Evolutionary conservation across 805 yeast genomes (phyloP).

Genomic region (Starmerella ratchasimensis): DNA sequence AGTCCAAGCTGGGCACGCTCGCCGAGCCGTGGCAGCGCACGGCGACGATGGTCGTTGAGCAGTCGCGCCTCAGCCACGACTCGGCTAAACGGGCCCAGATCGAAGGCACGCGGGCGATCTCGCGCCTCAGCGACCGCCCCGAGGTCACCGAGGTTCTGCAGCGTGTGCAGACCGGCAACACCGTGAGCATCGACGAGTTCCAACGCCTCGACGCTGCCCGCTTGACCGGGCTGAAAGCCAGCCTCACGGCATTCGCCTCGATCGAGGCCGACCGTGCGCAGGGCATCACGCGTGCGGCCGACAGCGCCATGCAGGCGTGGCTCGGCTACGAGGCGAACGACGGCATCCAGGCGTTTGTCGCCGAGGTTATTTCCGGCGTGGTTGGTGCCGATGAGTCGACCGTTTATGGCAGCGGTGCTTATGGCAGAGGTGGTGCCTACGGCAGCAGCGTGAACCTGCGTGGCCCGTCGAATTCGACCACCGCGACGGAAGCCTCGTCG

Average conservation of each 20-base stretch:
- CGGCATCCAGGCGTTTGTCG: constrained; percentile 46
- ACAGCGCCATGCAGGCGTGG: constrained; percentile 50
- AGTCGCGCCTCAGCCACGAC: constrained; percentile 23
- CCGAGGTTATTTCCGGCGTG: constrained; percentile 21
- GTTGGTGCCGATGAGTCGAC: constrained; percentile 11
- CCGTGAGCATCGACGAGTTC: constrained; percentile 45
- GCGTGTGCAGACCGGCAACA: background rate
- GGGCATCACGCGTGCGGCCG: constrained; percentile 37
- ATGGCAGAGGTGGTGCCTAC: no score
- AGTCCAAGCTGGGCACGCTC: constrained; percentile 21
- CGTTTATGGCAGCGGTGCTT: background rate
- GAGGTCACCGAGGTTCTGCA: constrained; percentile 8
- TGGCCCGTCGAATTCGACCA: background rate
- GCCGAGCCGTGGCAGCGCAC: constrained; percentile 23
- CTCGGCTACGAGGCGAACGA: constrained; percentile 48
- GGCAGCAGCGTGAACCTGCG: background rate
- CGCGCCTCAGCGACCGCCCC: constrained; percentile 32
- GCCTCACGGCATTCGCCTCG: constrained; percentile 52
- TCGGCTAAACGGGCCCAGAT: constrained; percentile 29
- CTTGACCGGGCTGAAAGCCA: constrained; percentile 47
- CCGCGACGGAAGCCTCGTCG: background rate
- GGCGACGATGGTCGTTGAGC: constrained; percentile 21
- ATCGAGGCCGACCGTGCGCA: constrained; percentile 42
- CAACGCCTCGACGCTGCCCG: constrained; percentile 33
- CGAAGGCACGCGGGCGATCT: constrained; percentile 28